Evolutionary conservation across 2,329 filamentous ascomycete species (phyloP), one percentile per base, ranked within the genome.

Genomic region (Aspergillus hiratsukae): DNA sequence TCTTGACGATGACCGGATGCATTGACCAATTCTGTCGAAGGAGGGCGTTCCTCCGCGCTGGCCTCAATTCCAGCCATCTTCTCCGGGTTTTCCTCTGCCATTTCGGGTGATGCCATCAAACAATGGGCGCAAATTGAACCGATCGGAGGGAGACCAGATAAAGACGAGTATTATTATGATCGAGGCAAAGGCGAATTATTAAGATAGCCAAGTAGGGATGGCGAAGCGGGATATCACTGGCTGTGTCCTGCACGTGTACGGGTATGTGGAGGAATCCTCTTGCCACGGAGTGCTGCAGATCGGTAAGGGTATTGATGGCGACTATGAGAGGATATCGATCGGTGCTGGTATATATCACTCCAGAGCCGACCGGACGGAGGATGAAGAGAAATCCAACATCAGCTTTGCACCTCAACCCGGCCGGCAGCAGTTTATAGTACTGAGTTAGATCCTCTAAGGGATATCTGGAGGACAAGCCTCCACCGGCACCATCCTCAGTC

Each of bases 1-100:
- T 87, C 84, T 68, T 87, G 84, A 58, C 75, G 76, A 69, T 87
- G 84, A 5, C 85, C 85, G 1, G 85, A 85, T 1, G 83, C 83
- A 64, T 88, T 88, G 66, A 87, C 69, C n/a, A 78, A 66, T 31
- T 78, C 70, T 10, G 79, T 62, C 10, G 65, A 58, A n/a, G 54
- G 50, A n/a, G 54, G 50, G 28, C 65, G 59, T 37, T 69, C 69
- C 46, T 72, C 67, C 3, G 64, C 57, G 11, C 61, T 51, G 14
- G 61, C 48, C 49, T 71, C 67, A 40, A 65, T 48, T 28, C 61
- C 58, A 29, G 55, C 52, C 31, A 52, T 53, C 56, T 71, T 70
- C 46, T 71, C 66, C 23, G 62, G 52, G 19, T 49, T 19, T 9
- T 59, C 55, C 21, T 58, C 51, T 45, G 59, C 56, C 64, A 68